phyloP scores from a whole-genome alignment of 305 asterid species.

The Coffea humblotiana region DNA sequence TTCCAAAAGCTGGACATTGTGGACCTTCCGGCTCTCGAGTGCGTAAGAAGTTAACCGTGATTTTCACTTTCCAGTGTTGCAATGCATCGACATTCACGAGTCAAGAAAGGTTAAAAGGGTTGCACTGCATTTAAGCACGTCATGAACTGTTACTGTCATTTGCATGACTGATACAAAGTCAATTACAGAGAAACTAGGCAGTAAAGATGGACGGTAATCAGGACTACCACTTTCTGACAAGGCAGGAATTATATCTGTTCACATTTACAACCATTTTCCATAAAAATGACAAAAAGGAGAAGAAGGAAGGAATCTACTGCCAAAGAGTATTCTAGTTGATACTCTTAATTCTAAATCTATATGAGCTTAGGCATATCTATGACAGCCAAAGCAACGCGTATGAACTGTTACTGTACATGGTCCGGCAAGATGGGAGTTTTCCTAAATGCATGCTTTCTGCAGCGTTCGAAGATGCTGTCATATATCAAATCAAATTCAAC shows the following conservation, averaged over 20 bases:
- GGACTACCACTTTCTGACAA: too few species aligned
- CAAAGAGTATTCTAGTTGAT: too few species aligned
- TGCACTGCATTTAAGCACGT: background rate
- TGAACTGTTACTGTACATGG: slow-evolving; percentile 29
- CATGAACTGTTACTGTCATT: background rate
- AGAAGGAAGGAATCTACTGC: background rate
- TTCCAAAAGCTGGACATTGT: background rate
- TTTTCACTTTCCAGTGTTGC: background rate
- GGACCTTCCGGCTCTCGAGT: background rate
- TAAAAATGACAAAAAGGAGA: background rate
- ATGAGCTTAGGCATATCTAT: background rate
- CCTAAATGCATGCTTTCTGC: slow-evolving; percentile 83
- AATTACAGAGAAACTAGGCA: background rate
- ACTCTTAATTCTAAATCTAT: slow-evolving; percentile 16
- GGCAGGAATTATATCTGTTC: background rate
- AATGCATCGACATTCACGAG: background rate
- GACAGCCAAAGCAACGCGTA: background rate
- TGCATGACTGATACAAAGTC: background rate
- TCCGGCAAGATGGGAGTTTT: slow-evolving; percentile 66
- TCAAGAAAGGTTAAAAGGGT: background rate
- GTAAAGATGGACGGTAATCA: background rate
- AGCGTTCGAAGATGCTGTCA: slow-evolving; percentile 87
- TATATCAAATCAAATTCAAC: slow-evolving; percentile 85
- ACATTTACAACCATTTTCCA: slow-evolving; percentile 13
- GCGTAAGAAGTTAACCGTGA: background rate